These are phyloP conservation scores for Colletotrichum paranaense DNA, from an alignment of 2,329 filamentous ascomycete species.

Conservation along the genomic window DNA sequence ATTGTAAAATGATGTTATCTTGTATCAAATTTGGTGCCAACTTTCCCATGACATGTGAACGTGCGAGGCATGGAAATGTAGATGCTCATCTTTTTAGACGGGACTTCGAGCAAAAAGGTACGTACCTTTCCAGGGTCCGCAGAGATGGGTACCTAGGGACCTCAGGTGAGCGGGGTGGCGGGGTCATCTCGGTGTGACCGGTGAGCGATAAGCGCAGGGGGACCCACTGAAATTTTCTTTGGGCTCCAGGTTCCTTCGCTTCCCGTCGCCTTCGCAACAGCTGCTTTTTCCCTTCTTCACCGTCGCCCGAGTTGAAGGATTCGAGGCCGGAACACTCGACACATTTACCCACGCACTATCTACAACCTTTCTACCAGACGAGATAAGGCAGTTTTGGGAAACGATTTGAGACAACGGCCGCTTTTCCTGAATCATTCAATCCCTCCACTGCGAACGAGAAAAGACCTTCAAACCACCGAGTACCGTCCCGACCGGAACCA, in stretches of 20 bases:
- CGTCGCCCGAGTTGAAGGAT: slow-evolving; percentile 2
- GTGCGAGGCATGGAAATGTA: neutral
- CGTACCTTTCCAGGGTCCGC: slow-evolving; percentile 13
- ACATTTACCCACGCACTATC: neutral
- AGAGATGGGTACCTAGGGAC: neutral
- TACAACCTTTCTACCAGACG: too few species aligned
- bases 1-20: neutral
- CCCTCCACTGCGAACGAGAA: too few species aligned
- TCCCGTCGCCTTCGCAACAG: neutral
- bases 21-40: neutral
- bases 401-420: too few species aligned
- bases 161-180: slow-evolving; percentile 34
- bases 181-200: slow-evolving; percentile 30
- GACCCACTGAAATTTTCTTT: slow-evolving; percentile 13
- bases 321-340: neutral
- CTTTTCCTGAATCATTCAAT: too few species aligned
- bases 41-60: neutral
- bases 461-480: too few species aligned
- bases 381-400: too few species aligned
- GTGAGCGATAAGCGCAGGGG: slow-evolving; percentile 5
- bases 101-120: neutral
- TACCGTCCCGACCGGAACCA: neutral
- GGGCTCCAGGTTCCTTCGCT: neutral
- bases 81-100: neutral
- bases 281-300: neutral